Evolutionary conservation across 2,329 filamentous ascomycete species (phyloP), one percentile per base, ranked within the genome.

Genomic region (Trichoderma koningii): DNA sequence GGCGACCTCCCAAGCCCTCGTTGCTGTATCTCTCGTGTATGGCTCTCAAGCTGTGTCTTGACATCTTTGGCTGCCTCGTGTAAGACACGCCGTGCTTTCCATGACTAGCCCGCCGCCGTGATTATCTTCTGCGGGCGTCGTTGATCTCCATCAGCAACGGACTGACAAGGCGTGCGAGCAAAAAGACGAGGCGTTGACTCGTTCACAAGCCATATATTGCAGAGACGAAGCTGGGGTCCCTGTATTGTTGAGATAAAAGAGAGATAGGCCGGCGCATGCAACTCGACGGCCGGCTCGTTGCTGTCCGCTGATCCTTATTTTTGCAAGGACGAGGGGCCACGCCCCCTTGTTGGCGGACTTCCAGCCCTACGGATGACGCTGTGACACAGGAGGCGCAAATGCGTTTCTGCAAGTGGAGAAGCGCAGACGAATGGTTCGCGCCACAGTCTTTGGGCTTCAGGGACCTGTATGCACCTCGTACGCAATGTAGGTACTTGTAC

Each of bases 341-440:
- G 19, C 56, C 45, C 19, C 19, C 21, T 59, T 52, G 34, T 59
- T 52, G 34, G 17, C 57, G 26, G 47, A 61, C 47, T 26, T 52
- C 38, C 59, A 62, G 59, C 59, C 59, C 59, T 62, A 62, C 30
- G 21, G 7, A 23, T 47, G 17, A n/a, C 52, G 38, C 59, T 62
- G 38, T 62, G 48, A 62, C 59, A 62, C 47, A 62, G 59, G 59
- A 62, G 59, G 59, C 48, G 59, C 34, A 51, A 19, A 17, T 38
- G 44, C 26, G 59, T 45, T 62, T 45, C 48, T 53, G 17, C 7
- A 52, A 30, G 59, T 53, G 59, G 59, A 42, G 48, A 62, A 62
- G 48, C 14, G 48, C 26, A 62, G 51, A 62, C 21, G 51, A 30
- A 45, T 62, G 34, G 59, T 62, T 53, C 48, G 59, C 59, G 59